Evolutionary conservation across 139 green algal species (phyloP).

Genomic region (Astrephomene gubernaculifera): DNA sequence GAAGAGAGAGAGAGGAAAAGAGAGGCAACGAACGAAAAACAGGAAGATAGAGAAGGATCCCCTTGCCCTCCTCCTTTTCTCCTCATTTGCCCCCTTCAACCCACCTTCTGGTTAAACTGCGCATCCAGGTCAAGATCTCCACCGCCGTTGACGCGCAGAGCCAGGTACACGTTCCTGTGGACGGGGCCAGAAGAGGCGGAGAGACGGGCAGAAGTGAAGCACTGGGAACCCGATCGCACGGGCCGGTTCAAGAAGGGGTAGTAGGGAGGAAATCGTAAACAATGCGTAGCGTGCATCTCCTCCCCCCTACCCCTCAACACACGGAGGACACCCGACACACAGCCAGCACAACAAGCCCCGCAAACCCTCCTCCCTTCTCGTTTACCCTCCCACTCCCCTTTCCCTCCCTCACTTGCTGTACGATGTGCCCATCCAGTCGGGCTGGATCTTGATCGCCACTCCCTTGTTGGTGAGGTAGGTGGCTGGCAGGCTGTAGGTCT

Average conservation of each 20-base stretch:
- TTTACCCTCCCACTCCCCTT: not conserved
- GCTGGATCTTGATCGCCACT: not conserved
- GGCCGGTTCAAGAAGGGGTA: no score
- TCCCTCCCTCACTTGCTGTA: conserved; percentile 8
- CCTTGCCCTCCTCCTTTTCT: not conserved
- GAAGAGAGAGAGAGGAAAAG: not conserved
- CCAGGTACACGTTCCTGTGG: conserved; percentile 7
- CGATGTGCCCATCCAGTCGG: not conserved
- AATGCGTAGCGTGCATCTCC: not conserved
- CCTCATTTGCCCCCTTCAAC: not conserved
- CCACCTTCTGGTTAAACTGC: not conserved
- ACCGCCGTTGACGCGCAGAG: not conserved
- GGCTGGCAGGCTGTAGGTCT: conserved; percentile 3
- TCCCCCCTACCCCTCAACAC: not conserved
- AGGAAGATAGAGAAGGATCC: not conserved
- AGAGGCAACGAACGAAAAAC: not conserved
- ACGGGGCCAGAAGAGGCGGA: not conserved
- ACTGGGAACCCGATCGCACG: no score
- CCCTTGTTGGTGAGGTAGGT: not conserved
- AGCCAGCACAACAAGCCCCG: not conserved
- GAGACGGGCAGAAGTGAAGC: not conserved
- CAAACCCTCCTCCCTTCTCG: not conserved
- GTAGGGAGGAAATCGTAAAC: not conserved
- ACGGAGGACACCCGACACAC: not conserved
- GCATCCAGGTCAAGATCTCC: not conserved